Percentiles rank a stretch among this genome's conserved stretches.
These are phyloP conservation scores for Ceratobasidium papillatum DNA, from an alignment of 1,284 basidiomycete genomes.

Conservation along the genomic window DNA sequence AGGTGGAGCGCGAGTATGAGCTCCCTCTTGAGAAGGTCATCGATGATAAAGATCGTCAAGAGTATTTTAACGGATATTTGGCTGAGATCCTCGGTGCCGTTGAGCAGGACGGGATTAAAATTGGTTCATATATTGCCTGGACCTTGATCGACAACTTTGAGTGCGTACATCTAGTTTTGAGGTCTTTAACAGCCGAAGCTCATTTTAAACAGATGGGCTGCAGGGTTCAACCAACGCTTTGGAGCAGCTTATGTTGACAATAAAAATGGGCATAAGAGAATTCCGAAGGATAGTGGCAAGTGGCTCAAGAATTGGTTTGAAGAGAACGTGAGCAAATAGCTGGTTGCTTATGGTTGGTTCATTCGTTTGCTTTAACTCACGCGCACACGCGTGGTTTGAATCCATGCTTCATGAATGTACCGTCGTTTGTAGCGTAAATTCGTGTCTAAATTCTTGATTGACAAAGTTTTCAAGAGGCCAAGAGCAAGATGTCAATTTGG, in stretches of 20 bases:
- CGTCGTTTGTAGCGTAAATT: no score
- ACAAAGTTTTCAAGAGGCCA: no score
- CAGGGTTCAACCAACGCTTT: slow-evolving; percentile 69
- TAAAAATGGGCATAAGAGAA: slow-evolving; percentile 66
- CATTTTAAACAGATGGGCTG: slow-evolving; percentile 58
- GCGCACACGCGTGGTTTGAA: no score
- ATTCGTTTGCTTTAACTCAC: no score
- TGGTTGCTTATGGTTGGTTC: no score
- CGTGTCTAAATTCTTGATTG: no score
- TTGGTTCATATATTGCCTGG: slow-evolving; percentile 76
- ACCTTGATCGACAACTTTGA: slow-evolving; percentile 79
- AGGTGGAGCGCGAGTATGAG: slow-evolving; percentile 57
- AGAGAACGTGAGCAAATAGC: slow-evolving; percentile 3
- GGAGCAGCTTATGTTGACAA: slow-evolving; percentile 73
- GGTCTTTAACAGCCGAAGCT: slow-evolving; percentile 20
- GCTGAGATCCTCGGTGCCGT: slow-evolving; percentile 66
- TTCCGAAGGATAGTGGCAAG: slow-evolving; percentile 61
- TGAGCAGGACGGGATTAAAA: slow-evolving; percentile 69
- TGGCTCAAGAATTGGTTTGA: slow-evolving; percentile 17
- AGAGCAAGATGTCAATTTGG: not conserved
- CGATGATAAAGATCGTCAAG: slow-evolving; percentile 69
- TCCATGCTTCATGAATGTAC: no score
- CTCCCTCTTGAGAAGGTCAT: slow-evolving; percentile 64
- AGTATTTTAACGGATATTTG: slow-evolving; percentile 73
- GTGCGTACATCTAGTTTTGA: slow-evolving; percentile 52